A percentile compares a stretch with the other conserved stretches of the same genome.
phyloP scores from a whole-genome alignment of 345 rosid species.

The Bretschneidera sinensis region DNA sequence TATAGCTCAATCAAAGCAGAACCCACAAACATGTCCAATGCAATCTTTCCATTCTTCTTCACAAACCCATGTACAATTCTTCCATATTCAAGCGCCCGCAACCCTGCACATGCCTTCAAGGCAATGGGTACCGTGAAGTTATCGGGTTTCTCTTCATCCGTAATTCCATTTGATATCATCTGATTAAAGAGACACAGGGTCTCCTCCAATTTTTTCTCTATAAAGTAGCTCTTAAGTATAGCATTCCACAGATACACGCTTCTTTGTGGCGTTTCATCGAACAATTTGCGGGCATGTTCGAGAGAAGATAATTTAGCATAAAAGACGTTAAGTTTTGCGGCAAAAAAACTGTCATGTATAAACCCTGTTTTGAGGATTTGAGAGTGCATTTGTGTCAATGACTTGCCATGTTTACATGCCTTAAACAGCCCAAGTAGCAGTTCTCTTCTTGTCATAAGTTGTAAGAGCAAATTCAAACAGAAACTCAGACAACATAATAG shows the following conservation, averaged over 20 bases:
- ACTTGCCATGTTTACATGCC: conserved; percentile 19
- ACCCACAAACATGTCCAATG: conserved; percentile 39
- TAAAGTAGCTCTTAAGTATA: conserved; percentile 40
- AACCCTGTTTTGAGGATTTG: conserved; percentile 24
- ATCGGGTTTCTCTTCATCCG: conserved; percentile 35
- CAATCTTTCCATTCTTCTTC: conserved; percentile 22
- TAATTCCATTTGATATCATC: conserved; percentile 20
- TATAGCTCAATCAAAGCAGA: conserved; percentile 50
- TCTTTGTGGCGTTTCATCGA: conserved; percentile 43
- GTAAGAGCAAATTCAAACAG: neutral
- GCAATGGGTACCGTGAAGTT: conserved; percentile 37
- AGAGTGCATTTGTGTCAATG: conserved; percentile 21
- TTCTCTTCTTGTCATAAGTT: conserved; percentile 25
- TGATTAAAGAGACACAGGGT: conserved; percentile 27
- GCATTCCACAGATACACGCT: conserved; percentile 44
- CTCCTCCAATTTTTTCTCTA: conserved; percentile 24
- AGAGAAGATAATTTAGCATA: conserved; percentile 9
- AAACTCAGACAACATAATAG: neutral
- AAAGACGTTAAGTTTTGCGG: conserved; percentile 16
- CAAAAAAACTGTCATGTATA: conserved; percentile 18
- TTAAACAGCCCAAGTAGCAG: conserved; percentile 10
- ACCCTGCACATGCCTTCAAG: conserved; percentile 44
- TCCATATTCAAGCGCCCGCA: conserved; percentile 34
- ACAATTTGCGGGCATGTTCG: conserved; percentile 37
- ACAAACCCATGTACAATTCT: conserved; percentile 42